Evolutionary conservation across 129 eudicot species (phyloP), one percentile per base, ranked within the genome.

Genomic region (Artemisia tridentata): DNA sequence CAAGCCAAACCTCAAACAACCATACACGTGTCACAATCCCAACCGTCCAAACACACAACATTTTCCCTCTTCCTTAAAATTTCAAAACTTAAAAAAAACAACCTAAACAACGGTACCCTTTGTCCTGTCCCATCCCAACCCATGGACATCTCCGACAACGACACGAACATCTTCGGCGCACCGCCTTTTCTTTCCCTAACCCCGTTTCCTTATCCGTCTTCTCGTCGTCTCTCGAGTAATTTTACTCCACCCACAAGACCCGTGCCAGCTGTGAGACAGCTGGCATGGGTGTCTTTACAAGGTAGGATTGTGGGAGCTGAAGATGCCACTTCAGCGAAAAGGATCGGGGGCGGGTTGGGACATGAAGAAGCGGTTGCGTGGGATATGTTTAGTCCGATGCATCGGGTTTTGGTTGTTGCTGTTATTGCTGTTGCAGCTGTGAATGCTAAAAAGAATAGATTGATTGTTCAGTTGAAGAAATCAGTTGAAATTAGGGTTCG

Each of bases 311-410:
- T 86, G 11, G 91, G 91, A 3, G 96, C 86, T 27, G 96, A 89
- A 29, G 96, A 92, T 68, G 85, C 90, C 20, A 87, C 60, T 79
- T 85, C 95, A 3, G 79, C 86, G 5, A 77, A 62, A 67, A 62
- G 81, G 20, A 63, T 89, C 13, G 90, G 84, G 13, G 89, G 90
- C 13, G 88, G 80, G 0, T 67, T 92, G 50, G 65, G 75, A 18
- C 29, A 38, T 1, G 53, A 81, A 46, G 83, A 86, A 76, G 82
- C 84, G 17, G 75, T 79, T 57, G 88, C 96, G 27, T 89, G 96
- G 96, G 95, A 87, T 63, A 80, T 92, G 43, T 89, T 92, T 49
- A 87, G 80, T 46, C 96, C 98, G 54, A 82, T 92, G 63, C 98
- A 93, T 12, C 65, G 98, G 61, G 67, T 89, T 80, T 77, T 92